Conservation (phyloP, 139 green algal genomes). For the Coelastrella sp. region DNA sequence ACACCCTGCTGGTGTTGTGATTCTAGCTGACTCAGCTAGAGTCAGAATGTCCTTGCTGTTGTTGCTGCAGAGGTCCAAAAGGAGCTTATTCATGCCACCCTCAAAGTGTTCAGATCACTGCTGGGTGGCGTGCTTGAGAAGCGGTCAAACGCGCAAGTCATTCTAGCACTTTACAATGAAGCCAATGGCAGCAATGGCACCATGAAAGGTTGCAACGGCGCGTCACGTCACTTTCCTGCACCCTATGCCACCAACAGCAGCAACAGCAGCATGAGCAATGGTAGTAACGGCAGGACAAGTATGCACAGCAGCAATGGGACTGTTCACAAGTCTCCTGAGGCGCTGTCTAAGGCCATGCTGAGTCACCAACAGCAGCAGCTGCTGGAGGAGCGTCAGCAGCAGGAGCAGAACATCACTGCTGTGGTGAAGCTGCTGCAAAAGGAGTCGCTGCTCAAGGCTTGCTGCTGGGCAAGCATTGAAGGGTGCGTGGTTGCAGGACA, state of each 20-base stretch:
- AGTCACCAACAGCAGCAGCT: slow-evolving; percentile 7
- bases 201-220: neutral
- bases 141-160: neutral
- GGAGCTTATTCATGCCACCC: neutral
- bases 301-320: neutral
- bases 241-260: neutral
- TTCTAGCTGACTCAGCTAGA: neutral
- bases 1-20: neutral
- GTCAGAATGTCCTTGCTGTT: neutral
- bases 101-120: neutral
- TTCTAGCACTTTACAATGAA: neutral
- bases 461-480: neutral
- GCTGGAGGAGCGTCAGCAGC: neutral
- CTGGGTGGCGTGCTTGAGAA: neutral
- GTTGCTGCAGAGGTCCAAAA: neutral
- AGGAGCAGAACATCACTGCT: neutral
- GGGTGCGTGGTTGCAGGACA: neutral
- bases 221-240: neutral
- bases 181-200: slow-evolving; percentile 2
- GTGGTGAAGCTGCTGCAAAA: neutral
- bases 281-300: neutral
- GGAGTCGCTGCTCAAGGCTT: slow-evolving; percentile 1
- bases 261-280: neutral
- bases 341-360: neutral
- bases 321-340: neutral